A percentile compares a stretch with the other conserved stretches of the same genome.
Evolutionary conservation across 2,329 filamentous ascomycete genomes (phyloP).

Genomic region (Xylariaceae sp.): DNA sequence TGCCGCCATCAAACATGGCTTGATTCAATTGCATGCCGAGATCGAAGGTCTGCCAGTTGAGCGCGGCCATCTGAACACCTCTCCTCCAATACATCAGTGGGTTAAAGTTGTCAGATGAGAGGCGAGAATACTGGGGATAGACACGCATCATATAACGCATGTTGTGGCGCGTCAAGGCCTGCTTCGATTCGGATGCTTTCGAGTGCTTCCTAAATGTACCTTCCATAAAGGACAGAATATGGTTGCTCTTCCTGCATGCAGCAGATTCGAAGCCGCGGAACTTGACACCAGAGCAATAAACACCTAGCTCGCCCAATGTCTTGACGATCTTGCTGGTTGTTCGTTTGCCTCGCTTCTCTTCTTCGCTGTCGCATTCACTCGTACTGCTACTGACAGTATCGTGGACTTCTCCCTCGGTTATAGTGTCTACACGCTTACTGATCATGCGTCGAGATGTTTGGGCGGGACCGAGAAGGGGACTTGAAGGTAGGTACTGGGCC

Average conservation of each 20-base stretch:
- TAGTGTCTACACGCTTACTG: conserved; percentile 60
- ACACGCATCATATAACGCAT: conserved; percentile 90
- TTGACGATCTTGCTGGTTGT: conserved; percentile 84
- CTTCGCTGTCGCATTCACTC: conserved; percentile 78
- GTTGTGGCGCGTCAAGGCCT: conserved; percentile 84
- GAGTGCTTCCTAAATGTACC: conserved; percentile 82
- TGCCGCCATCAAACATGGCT: conserved; percentile 93
- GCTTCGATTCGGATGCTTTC: conserved; percentile 74
- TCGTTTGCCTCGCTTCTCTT: conserved; percentile 59
- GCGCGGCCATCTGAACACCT: conserved; percentile 94
- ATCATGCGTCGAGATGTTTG: conserved; percentile 52
- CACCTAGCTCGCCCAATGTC: conserved; percentile 80
- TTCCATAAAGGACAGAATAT: conserved; percentile 95
- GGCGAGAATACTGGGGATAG: conserved; percentile 80
- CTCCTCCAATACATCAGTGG: conserved; percentile 92
- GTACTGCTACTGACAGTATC: conserved; percentile 62
- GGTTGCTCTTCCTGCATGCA: conserved; percentile 86
- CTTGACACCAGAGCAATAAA: conserved; percentile 75
- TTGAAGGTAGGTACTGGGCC: conserved; percentile 55
- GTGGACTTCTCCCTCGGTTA: conserved; percentile 59
- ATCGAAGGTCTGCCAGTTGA: conserved; percentile 99
- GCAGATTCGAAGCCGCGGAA: conserved; percentile 78
- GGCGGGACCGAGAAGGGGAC: conserved; percentile 55
- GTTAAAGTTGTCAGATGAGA: conserved; percentile 92
- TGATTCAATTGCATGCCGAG: conserved; percentile 94